These are phyloP conservation scores for Suillus variegatus DNA, from an alignment of 768 basidiomycete species.

Conservation along the genomic window DNA sequence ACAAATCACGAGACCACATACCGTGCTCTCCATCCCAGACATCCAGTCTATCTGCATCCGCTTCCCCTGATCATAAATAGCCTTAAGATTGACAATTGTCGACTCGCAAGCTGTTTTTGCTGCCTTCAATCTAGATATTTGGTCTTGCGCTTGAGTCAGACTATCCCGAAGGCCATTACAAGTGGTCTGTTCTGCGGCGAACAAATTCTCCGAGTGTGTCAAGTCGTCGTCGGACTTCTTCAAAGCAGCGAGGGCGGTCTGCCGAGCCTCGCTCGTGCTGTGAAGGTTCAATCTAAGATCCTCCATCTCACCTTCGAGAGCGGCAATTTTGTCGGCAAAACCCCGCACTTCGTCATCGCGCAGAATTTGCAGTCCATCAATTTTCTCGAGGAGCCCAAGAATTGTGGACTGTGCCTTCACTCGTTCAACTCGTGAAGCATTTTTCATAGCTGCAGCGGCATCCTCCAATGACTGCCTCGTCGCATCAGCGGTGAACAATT, in stretches of 20 bases:
- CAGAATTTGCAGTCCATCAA: conserved; percentile 9
- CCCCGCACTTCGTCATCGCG: conserved; percentile 10
- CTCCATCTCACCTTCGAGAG: not conserved
- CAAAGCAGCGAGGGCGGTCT: not conserved
- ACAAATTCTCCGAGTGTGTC: not conserved
- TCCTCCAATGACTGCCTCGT: conserved; percentile 1
- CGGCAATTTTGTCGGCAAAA: conserved; percentile 1
- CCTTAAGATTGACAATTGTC: conserved; percentile 37
- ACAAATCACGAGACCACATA: conserved; percentile 20
- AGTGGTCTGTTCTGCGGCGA: not conserved
- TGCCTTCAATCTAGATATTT: conserved; percentile 30
- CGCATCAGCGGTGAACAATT: not conserved
- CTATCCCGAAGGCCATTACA: conserved; percentile 6
- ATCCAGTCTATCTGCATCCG: conserved; percentile 37
- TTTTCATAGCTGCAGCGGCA: not conserved
- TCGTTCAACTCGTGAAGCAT: conserved; percentile 3
- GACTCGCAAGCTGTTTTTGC: conserved; percentile 37
- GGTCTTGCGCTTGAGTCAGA: conserved; percentile 33
- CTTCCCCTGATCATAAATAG: conserved; percentile 31
- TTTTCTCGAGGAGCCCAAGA: conserved; percentile 11
- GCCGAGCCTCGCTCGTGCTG: not conserved
- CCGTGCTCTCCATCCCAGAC: conserved; percentile 38
- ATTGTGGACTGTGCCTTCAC: conserved; percentile 11
- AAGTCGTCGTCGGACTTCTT: not conserved
- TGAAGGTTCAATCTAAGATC: not conserved